Evolutionary conservation across 306 rosid genomes (phyloP).

Genomic region (Pyrus bretschneideri): DNA sequence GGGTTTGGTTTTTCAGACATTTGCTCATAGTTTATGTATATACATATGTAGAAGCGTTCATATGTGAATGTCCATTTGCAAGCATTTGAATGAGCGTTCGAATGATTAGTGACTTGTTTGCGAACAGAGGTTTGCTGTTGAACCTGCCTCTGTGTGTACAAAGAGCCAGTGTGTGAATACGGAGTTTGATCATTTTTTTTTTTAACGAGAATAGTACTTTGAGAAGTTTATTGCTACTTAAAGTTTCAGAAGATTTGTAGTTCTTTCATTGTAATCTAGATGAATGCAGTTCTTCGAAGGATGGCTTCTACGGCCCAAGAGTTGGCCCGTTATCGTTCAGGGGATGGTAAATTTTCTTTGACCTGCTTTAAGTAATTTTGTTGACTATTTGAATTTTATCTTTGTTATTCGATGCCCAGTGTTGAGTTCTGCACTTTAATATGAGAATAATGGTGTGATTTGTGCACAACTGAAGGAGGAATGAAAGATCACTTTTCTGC

Average conservation of each 20-base stretch:
- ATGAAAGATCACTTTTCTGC: no score
- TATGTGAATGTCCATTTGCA: no score
- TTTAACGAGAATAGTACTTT: background rate
- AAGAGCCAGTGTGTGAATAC: no score
- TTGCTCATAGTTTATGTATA: no score
- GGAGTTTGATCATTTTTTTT: background rate
- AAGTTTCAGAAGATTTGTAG: background rate
- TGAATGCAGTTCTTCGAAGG: slow-evolving; percentile 91
- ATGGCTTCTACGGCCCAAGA: slow-evolving; percentile 83
- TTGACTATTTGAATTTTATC: background rate
- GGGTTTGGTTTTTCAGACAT: background rate
- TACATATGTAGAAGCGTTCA: no score
- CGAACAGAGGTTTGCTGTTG: background rate
- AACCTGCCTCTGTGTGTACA: background rate
- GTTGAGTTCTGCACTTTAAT: background rate
- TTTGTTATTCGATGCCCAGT: background rate
- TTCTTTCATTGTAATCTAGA: slow-evolving; percentile 40
- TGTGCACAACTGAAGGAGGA: background rate
- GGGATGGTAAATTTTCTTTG: slow-evolving; percentile 54
- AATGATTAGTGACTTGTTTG: background rate
- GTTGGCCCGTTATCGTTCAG: slow-evolving; percentile 93
- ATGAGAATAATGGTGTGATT: background rate
- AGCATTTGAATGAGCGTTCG: background rate
- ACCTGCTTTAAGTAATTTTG: background rate
- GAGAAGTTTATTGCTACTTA: background rate